Percentiles rank a stretch among this genome's conserved stretches.
Conservation (phyloP, 75 land plant genomes). For the Cryptomeria japonica region DNA sequence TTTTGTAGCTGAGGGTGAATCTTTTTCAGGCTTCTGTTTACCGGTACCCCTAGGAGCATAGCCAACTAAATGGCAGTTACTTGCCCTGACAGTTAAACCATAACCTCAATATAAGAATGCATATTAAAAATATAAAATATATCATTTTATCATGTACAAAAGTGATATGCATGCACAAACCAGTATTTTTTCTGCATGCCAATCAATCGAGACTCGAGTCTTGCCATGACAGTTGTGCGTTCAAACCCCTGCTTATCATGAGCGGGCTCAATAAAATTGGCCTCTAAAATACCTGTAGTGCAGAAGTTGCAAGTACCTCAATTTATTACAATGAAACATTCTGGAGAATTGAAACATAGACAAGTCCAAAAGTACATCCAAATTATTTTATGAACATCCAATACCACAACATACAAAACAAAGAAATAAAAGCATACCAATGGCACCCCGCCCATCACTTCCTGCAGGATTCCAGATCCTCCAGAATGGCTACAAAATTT, state of each 20-base stretch:
- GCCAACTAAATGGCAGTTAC: slow-evolving; percentile 65
- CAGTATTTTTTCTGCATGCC: slow-evolving; percentile 88
- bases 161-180: slow-evolving; percentile 29
- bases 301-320: slow-evolving; percentile 8
- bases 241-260: slow-evolving; percentile 99
- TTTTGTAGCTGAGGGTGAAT: neutral
- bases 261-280: slow-evolving; percentile 97
- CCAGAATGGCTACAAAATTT: slow-evolving; percentile 84
- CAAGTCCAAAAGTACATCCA: neutral
- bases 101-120: slow-evolving; percentile 5
- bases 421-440: slow-evolving; percentile 46
- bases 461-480: slow-evolving; percentile 92
- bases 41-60: slow-evolving; percentile 60
- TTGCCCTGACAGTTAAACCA: slow-evolving; percentile 33
- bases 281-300: slow-evolving; percentile 80
- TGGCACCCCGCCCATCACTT: slow-evolving; percentile 93
- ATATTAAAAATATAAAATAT: neutral
- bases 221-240: slow-evolving; percentile 77
- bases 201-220: slow-evolving; percentile 69
- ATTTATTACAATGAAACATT: neutral
- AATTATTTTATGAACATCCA: neutral
- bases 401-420: neutral
- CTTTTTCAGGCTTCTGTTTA: slow-evolving; percentile 23
- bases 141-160: neutral
- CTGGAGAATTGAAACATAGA: neutral